phyloP scores from a whole-genome alignment of 805 yeast genomes.

The Schwanniomyces vanrijiae region DNA sequence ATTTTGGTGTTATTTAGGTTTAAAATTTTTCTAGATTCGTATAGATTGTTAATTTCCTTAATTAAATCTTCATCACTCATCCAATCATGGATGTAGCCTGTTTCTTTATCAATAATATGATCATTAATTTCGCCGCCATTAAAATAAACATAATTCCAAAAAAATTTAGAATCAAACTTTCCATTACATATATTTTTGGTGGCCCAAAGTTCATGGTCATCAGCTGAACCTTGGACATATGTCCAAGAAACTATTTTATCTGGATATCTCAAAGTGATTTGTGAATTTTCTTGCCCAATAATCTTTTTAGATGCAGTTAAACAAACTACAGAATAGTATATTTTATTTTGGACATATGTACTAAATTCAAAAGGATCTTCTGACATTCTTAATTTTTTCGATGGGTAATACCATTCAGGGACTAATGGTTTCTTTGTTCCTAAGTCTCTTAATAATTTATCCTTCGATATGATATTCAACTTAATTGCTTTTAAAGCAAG shows the following conservation, averaged over 20 bases:
- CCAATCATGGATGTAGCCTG: conserved; percentile 20
- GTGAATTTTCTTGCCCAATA: conserved; percentile 32
- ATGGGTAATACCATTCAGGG: conserved; percentile 71
- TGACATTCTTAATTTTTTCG: neutral
- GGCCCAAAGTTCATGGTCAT: conserved; percentile 87
- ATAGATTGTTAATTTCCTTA: conserved; percentile 13
- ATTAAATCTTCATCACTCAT: conserved; percentile 23
- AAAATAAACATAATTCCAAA: conserved; percentile 48
- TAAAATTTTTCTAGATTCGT: conserved; percentile 1
- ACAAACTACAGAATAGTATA: conserved; percentile 40
- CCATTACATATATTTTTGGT: conserved; percentile 39
- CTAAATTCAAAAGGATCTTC: conserved; percentile 4
- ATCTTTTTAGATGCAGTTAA: conserved; percentile 60
- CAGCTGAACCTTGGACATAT: conserved; percentile 93
- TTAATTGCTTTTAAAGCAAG: conserved; percentile 47
- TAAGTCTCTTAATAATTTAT: conserved; percentile 25
- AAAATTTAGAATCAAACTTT: conserved; percentile 49
- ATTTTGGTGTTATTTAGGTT: neutral
- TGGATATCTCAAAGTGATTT: conserved; percentile 49
- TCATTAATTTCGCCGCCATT: neutral
- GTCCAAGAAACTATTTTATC: conserved; percentile 16
- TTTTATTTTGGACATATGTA: neutral
- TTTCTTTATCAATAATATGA: conserved; percentile 18
- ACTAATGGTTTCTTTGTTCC: conserved; percentile 46
- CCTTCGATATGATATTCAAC: conserved; percentile 39